Evolutionary conservation across 2,329 filamentous ascomycete genomes (phyloP).

Genomic region (Talaromyces islandicus): DNA sequence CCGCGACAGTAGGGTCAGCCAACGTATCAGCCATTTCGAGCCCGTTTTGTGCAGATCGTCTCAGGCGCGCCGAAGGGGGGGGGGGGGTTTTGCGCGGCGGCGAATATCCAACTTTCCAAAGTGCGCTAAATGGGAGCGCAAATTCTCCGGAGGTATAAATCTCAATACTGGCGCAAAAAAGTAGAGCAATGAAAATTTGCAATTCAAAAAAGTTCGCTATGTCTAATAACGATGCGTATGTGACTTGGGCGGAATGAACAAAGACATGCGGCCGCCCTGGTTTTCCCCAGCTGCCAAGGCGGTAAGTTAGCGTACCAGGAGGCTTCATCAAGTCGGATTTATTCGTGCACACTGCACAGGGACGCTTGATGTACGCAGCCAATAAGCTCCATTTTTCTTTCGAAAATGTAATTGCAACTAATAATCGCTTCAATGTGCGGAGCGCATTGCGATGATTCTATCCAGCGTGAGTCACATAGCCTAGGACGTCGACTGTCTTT

Average conservation of each 20-base stretch:
- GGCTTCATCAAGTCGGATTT: too few relatives aligned
- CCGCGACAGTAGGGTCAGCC: conserved; percentile 15
- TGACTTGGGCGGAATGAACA: neutral
- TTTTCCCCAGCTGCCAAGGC: neutral
- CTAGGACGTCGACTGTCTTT: too few relatives aligned
- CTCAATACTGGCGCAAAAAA: neutral
- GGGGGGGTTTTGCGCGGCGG: neutral
- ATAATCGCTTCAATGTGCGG: too few relatives aligned
- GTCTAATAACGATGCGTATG: neutral
- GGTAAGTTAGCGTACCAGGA: too few relatives aligned
- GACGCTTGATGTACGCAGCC: too few relatives aligned
- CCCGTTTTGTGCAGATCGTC: neutral
- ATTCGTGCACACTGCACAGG: too few relatives aligned
- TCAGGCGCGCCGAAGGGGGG: neutral
- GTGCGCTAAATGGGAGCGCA: neutral
- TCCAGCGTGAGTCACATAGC: too few relatives aligned
- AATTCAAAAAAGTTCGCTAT: neutral
- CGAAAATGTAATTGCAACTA: too few relatives aligned
- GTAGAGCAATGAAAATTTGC: neutral
- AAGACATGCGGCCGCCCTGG: neutral
- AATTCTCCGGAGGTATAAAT: neutral
- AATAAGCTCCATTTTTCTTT: too few relatives aligned
- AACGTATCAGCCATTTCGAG: conserved; percentile 7
- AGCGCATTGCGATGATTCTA: too few relatives aligned
- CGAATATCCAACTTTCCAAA: neutral